Base-by-base conservation (phyloP, 2,329 filamentous ascomycete species). In the Penicillium oxalicum region DNA sequence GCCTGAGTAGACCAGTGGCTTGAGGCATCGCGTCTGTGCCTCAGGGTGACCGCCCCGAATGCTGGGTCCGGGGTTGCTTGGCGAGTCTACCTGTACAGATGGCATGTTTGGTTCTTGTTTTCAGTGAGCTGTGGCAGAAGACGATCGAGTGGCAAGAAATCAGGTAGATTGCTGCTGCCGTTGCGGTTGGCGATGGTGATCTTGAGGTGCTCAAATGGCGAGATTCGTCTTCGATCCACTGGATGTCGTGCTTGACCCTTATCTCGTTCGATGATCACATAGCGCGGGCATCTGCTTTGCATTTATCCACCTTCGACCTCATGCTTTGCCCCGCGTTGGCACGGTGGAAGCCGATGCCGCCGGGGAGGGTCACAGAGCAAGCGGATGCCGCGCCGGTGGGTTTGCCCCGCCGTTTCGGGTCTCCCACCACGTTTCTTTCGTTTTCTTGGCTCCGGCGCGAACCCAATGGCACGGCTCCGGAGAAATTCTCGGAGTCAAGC, bases 401-500 rank as follows among this genome's bases (percentile, higher is more conserved):
- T 11, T 26, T 18, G 5, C 12, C 29, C 40, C 28, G 5, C 5
- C 40, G 40, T 7, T 4, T 18, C 12, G 24, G 18, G 9, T 33
- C 40, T 8, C 12, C 27, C 28, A 41, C 40, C 29, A 32, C 29
- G 29, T 32, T 32, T 41, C 26, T 24, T 3, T 4, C n/a, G 7
- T 3, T 5, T 18, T 18, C 18, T 18, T 18, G 18, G 40, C 24
- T 9, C 13, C 18, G 28, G 27, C 26, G 18, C 26, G 24, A 7
- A 32, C 1, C 18, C 5, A 34, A 12, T 42, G 29, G 29, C 4
- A 9, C 12, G 9, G 29, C 3, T 6, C 13, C 40, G 40, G 40
- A 42, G 40, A 42, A 42, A 42, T 32, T 42, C 28, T 42, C 40
- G 40, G 40, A 42, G 40, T 42, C 33, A 18, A 12, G 25, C 29